Conservation (phyloP, 345 rosid genomes). For the Moricandia arvensis region DNA sequence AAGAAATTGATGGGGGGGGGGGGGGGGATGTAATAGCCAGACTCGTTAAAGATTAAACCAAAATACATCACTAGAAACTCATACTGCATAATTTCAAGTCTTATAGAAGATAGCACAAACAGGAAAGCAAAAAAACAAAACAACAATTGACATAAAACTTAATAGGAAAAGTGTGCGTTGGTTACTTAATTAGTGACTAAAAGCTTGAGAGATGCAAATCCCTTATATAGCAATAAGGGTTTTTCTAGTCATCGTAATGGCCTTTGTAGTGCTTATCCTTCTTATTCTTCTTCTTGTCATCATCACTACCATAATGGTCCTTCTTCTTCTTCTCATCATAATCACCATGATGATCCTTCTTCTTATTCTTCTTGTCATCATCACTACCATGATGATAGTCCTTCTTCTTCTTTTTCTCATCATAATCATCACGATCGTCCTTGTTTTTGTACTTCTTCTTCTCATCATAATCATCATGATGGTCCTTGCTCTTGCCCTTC, state of each 20-base stretch:
- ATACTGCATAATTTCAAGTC: not conserved
- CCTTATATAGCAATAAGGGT: not conserved
- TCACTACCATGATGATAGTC: constrained; percentile 36
- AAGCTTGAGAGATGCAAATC: not conserved
- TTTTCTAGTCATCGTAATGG: constrained; percentile 1
- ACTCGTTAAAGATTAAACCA: not conserved
- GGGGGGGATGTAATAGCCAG: not conserved
- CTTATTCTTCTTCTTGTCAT: constrained; percentile 5
- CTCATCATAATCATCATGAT: not conserved
- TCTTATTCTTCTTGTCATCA: constrained; percentile 30
- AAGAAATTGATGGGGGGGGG: not conserved
- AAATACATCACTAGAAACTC: constrained; percentile 1
- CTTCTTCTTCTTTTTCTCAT: constrained; percentile 6
- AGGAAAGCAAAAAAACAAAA: constrained; percentile 11
- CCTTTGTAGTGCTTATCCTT: constrained; percentile 21
- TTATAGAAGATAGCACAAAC: constrained; percentile 15
- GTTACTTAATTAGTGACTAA: constrained; percentile 13
- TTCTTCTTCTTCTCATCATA: constrained; percentile 31
- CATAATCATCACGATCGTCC: not conserved
- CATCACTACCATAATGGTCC: not conserved
- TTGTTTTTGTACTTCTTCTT: not conserved
- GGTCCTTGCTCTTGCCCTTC: constrained; percentile 36
- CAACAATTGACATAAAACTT: not conserved
- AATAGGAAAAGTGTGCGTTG: not conserved
- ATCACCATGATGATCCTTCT: not conserved